phyloP scores from a whole-genome alignment of 2,329 filamentous ascomycete species.

The Penicillium sp. region DNA sequence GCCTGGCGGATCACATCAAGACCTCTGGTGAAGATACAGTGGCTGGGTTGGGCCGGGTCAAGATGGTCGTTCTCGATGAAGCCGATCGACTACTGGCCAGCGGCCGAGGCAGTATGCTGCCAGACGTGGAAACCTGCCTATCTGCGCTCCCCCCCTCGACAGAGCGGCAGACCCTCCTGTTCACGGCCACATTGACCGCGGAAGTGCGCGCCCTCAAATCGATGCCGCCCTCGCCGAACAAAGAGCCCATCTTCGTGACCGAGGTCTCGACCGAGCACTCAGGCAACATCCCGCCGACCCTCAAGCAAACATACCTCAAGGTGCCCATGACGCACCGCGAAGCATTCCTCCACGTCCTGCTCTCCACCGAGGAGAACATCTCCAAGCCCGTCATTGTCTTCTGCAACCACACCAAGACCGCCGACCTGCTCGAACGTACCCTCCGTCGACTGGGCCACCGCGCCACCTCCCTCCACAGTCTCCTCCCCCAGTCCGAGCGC shows the following conservation, averaged over 20 bases:
- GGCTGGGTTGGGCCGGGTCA: conserved; percentile 71
- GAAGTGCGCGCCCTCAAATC: conserved; percentile 86
- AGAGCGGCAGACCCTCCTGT: conserved; percentile 86
- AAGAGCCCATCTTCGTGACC: conserved; percentile 79
- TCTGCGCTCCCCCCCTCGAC: conserved; percentile 72
- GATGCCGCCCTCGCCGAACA: conserved; percentile 65
- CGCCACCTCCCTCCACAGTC: conserved; percentile 86
- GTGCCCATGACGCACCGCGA: conserved; percentile 90
- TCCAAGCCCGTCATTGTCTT: conserved; percentile 85
- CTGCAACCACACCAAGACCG: conserved; percentile 86
- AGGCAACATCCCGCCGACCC: conserved; percentile 72
- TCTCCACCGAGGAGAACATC: conserved; percentile 72
- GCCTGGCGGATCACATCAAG: conserved; percentile 88
- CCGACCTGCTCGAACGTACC: conserved; percentile 83
- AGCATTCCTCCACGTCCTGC: conserved; percentile 86
- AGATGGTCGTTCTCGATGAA: conserved; percentile 90
- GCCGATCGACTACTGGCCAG: conserved; percentile 81
- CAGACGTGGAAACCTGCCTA: conserved; percentile 86
- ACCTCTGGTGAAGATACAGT: conserved; percentile 90
- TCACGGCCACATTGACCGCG: conserved; percentile 91
- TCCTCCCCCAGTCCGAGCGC: conserved; percentile 77
- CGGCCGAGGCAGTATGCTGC: conserved; percentile 81
- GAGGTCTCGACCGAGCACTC: conserved; percentile 71
- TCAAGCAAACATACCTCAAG: conserved; percentile 81
- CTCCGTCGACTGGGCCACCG: conserved; percentile 82